Percentiles rank a stretch among this genome's conserved stretches.
phyloP scores from a whole-genome alignment of 2,329 filamentous ascomycete species.

The Stromatinia cepivora region DNA sequence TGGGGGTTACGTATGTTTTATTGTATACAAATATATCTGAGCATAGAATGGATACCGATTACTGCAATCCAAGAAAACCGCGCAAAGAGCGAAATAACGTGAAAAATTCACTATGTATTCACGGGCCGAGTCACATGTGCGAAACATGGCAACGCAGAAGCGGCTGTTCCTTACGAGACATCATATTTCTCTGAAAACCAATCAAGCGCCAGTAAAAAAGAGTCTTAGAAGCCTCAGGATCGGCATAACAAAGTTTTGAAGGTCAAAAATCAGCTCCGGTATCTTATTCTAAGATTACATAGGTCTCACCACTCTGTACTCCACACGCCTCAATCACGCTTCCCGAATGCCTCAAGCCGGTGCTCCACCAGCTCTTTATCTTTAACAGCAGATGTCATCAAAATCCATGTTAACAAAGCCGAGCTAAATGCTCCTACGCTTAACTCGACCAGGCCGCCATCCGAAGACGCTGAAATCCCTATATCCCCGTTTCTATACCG shows the following conservation, averaged over 20 bases:
- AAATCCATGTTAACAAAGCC: background rate
- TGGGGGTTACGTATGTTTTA: no score
- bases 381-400: background rate
- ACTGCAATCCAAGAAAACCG: no score
- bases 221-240: background rate
- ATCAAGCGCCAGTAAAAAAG: background rate
- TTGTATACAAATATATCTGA: no score
- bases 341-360: background rate
- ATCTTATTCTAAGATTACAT: background rate
- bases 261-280: background rate
- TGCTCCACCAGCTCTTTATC: background rate
- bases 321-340: background rate
- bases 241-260: background rate
- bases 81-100: no score
- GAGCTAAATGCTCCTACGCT: background rate
- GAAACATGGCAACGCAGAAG: no score
- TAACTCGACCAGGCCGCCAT: background rate
- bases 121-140: background rate
- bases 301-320: background rate
- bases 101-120: background rate
- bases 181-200: background rate
- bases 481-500: background rate
- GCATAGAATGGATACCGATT: no score
- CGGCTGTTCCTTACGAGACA: background rate
- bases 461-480: background rate